Evolutionary conservation across 768 basidiomycete species (phyloP), one percentile per base, ranked within the genome.

Genomic region (Myochromella boudieri): DNA sequence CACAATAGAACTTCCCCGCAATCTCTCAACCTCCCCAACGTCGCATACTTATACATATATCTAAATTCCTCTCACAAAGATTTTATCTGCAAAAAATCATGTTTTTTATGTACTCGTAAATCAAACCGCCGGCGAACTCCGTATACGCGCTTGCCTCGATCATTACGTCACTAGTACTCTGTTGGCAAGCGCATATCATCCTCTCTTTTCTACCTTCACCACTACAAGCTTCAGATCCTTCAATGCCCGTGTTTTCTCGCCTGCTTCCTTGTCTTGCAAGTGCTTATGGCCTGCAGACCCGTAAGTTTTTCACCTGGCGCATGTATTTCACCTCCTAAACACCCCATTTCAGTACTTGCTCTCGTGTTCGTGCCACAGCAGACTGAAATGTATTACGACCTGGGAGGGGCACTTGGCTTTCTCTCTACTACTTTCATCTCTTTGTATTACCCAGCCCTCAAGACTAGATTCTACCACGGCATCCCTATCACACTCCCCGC

Each of bases 391-490:
- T 86, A 70, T 57, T 90, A 80, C 53, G 86, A 90, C 59, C 63
- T 88, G 1, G 71, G 77, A 21, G 87, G 87, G 15, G 72, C 82
- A 0, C 37, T 79, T 3, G 87, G 87, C 3, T 90, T 85, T 68
- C 60, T 87, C 11, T 74, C 82, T 1, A 77, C 82, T 1, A 78
- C 80, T 4, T 66, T 76, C 37, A 51, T 82, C 10, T 85, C 82
- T 18, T 63, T 86, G 14, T 87, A 85, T 56, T 84, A 80, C 51
- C 82, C 84, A 1, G 59, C 70, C 4, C 60, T 87, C 15, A 77
- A 72, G 57, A 68, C 71, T 31, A 78, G 67, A 46, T 77, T 73
- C 54, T 69, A 70, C 61, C 62, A 75, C 22, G 67, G 72, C 3
- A 47, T 57, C 7, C 57, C 68, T 20, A 65, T 60, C 2, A 47